Conservation (phyloP, 2,329 filamentous ascomycete species). For the Colletotrichum agaves region DNA sequence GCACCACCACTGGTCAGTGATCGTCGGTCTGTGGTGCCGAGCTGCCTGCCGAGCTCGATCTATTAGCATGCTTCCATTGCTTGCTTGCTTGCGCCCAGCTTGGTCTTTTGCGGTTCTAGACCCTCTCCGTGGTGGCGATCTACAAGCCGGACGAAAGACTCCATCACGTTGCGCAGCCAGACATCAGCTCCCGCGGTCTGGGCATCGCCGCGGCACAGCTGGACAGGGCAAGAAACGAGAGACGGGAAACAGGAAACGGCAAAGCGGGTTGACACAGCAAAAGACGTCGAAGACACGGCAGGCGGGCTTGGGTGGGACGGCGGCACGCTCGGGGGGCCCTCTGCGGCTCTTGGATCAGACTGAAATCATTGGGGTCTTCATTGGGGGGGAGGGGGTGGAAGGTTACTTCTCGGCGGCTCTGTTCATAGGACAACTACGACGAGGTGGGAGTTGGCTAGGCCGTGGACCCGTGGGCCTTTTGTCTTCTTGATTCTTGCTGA, state of each 20-base stretch:
- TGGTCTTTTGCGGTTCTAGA: not conserved
- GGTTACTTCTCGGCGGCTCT: slow-evolving; percentile 13
- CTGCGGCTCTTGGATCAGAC: slow-evolving; percentile 17
- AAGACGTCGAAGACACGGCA: not conserved
- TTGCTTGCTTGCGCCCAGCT: slow-evolving; percentile 3
- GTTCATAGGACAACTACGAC: not conserved
- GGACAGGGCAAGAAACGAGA: not conserved
- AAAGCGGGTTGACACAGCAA: not conserved
- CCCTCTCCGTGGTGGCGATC: slow-evolving; percentile 1
- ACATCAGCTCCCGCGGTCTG: slow-evolving; percentile 20
- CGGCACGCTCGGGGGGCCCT: slow-evolving; percentile 29
- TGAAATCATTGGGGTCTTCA: too few species aligned
- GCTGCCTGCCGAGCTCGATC: not conserved
- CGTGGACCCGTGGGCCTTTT: not conserved
- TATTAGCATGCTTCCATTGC: not conserved
- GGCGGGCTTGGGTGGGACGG: slow-evolving; percentile 30
- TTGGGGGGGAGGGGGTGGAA: too few species aligned
- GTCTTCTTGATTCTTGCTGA: not conserved
- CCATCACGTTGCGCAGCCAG: not conserved
- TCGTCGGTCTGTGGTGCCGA: not conserved
- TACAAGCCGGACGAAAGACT: slow-evolving; percentile 20
- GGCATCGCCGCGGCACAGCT: slow-evolving; percentile 23
- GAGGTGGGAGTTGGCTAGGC: too few species aligned
- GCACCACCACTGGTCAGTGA: slow-evolving; percentile 17
- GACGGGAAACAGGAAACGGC: not conserved